Percentiles rank a stretch among this genome's conserved stretches.
Conservation (phyloP, 2,329 filamentous ascomycete genomes). For the Arthrinium phaeospermum region DNA sequence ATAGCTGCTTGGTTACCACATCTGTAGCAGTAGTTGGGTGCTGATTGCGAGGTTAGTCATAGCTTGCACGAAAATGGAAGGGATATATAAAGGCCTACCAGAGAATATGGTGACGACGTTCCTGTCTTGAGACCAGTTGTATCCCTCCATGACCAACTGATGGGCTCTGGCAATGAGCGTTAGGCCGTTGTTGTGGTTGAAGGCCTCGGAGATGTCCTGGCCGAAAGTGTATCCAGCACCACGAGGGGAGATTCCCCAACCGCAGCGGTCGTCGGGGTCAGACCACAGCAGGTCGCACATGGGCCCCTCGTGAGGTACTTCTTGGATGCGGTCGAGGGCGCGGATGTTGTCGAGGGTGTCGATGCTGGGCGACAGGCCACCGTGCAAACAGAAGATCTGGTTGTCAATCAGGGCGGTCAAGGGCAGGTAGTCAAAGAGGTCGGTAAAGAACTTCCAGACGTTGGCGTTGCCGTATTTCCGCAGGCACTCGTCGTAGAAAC, state of each 20-base stretch:
- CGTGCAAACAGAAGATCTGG: constrained; percentile 98
- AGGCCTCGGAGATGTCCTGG: constrained; percentile 97
- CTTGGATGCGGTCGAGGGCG: constrained; percentile 93
- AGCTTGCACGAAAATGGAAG: background rate
- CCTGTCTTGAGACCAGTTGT: constrained; percentile 98
- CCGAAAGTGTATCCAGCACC: constrained; percentile 95
- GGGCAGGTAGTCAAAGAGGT: constrained; percentile 97
- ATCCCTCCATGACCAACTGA: constrained; percentile 99
- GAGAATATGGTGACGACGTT: constrained; percentile 99
- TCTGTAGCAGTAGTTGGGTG: constrained; percentile 96
- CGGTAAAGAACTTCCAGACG: constrained; percentile 96
- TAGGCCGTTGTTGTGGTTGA: constrained; percentile 98
- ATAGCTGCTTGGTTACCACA: constrained; percentile 99
- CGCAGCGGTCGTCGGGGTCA: constrained; percentile 94
- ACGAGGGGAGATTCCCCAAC: constrained; percentile 94
- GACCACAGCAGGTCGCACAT: constrained; percentile 99
- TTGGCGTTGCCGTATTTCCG: constrained; percentile 96
- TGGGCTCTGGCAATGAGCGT: constrained; percentile 95
- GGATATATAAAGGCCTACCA: constrained; percentile 57
- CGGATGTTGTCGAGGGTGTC: constrained; percentile 96
- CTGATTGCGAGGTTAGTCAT: constrained; percentile 43
- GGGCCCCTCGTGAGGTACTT: constrained; percentile 96
- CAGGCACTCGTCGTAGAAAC: constrained; percentile 97
- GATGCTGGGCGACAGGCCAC: constrained; percentile 93
- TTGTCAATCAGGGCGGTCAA: constrained; percentile 98